Evolutionary conservation across 2,329 filamentous ascomycete species (phyloP), one percentile per base, ranked within the genome.

Genomic region (Rutstroemia sp.): DNA sequence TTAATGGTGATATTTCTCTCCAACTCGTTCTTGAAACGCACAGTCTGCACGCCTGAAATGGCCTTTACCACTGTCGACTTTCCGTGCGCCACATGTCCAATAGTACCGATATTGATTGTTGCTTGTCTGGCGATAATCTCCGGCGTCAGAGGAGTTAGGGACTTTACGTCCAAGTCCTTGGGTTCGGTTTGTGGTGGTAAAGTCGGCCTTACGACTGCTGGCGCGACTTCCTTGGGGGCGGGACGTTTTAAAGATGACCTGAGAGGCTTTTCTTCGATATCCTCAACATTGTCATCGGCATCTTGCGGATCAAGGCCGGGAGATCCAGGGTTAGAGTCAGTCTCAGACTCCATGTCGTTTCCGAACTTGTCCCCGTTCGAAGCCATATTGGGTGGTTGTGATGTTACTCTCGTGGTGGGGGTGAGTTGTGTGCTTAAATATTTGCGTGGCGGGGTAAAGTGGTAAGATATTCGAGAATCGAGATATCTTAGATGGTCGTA

Each of bases 1-100:
- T 99, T 99, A 80, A 99, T 99, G 69, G 94, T 99, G 70, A 99
- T 99, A 75, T 99, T 99, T 70, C 94, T 83, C 77, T 97, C 95
- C 76, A 96, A 78, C 77, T 99, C 94, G 78, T 97, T 99, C 87
- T 99, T 99, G 82, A 99, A 99, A 66, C 94, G 85, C 70, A 99
- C 94, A 17, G 94, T 99, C 81, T 99, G 94, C 62, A 99, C 94
- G 61, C 94, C 94, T 1, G 94, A 97, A 68, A 99, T 97, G 68
- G 94, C 94, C 81, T 99, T 99, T 68, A 99, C 94, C 51, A 99
- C 94, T 21, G 94, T 99, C 60, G 90, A 96, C 75, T 97, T 97
- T 72, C 92, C 92, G 87, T 97, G 92, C 70, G 94, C 94, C 80
- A 97, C 92, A 74, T 97, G 94, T 56, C 92, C 92, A 73, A 99